phyloP scores from a whole-genome alignment of 495 filamentous ascomycete genomes.

The Aspergillus diversus region DNA sequence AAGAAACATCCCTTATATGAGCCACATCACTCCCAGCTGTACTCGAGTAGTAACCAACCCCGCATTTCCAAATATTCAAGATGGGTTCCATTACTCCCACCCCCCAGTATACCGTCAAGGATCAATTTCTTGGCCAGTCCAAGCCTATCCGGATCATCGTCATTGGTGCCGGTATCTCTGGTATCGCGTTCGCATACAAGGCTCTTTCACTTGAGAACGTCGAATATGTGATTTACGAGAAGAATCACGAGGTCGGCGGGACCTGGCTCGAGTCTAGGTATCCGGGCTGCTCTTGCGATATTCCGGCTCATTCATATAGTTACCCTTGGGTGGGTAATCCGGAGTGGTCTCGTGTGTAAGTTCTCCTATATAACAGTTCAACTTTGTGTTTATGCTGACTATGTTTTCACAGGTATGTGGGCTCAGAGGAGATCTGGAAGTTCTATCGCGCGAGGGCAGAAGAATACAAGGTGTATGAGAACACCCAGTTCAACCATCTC shows the following conservation, averaged over 20 bases:
- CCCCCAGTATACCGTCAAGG: background rate
- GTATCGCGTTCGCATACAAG: conserved; percentile 44
- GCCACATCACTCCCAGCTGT: too few relatives aligned
- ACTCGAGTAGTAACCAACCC: too few relatives aligned
- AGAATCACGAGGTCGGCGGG: conserved; percentile 48
- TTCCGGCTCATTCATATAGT: conserved; percentile 27
- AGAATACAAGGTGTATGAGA: conserved; percentile 42
- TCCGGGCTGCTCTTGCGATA: conserved; percentile 52
- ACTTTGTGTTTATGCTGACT: background rate
- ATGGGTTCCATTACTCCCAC: background rate
- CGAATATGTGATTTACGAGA: conserved; percentile 46
- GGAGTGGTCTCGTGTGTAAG: conserved; percentile 39
- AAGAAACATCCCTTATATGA: too few relatives aligned
- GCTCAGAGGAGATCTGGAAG: conserved; percentile 17
- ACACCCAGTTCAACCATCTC: conserved; percentile 40
- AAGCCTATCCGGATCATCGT: conserved; percentile 37
- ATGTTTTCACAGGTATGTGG: background rate
- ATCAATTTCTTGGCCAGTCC: background rate
- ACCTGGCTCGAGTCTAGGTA: conserved; percentile 68
- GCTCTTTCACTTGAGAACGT: conserved; percentile 37
- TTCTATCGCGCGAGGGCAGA: conserved; percentile 51
- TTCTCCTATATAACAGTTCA: background rate
- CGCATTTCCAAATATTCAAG: background rate
- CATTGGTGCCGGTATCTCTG: conserved; percentile 46
- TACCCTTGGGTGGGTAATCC: conserved; percentile 44